Percentiles rank a stretch among this genome's conserved stretches.
Conservation (phyloP, 805 yeast genomes). For the Jamesozyma piceae region DNA sequence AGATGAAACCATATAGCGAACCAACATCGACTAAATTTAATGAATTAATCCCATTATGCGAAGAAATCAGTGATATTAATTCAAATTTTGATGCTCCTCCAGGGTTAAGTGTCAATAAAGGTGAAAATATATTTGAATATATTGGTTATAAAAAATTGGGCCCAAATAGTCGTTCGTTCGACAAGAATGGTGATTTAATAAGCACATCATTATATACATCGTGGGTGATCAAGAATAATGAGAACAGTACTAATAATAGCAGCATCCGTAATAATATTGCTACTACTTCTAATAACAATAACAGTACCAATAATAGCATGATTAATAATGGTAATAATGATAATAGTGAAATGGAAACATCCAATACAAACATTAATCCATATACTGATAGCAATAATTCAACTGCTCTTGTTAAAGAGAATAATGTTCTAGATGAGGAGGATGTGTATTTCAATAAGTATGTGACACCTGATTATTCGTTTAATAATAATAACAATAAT, state of each 20-base stretch:
- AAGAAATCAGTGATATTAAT: conserved; percentile 18
- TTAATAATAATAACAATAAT: neutral
- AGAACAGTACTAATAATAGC: neutral
- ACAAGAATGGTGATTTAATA: conserved; percentile 28
- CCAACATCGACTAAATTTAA: conserved; percentile 5
- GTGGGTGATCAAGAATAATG: conserved; percentile 9
- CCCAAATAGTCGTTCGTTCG: conserved; percentile 24
- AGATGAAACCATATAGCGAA: conserved; percentile 9
- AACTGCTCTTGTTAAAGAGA: neutral
- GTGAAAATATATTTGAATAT: conserved; percentile 26
- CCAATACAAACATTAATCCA: neutral
- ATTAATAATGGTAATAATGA: neutral
- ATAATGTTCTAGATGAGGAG: conserved; percentile 6
- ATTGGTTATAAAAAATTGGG: conserved; percentile 25
- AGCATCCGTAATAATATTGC: neutral
- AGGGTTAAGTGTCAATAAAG: conserved; percentile 18
- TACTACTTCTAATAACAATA: neutral
- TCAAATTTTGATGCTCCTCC: conserved; percentile 17
- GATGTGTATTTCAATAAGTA: conserved; percentile 15
- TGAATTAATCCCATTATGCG: conserved; percentile 11
- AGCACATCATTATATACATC: conserved; percentile 29
- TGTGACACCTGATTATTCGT: conserved; percentile 10
- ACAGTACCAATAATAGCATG: neutral
- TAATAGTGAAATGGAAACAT: neutral
- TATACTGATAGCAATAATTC: neutral